phyloP scores from a whole-genome alignment of 2,329 filamentous ascomycete genomes.

The Pseudogymnoascus sp. region DNA sequence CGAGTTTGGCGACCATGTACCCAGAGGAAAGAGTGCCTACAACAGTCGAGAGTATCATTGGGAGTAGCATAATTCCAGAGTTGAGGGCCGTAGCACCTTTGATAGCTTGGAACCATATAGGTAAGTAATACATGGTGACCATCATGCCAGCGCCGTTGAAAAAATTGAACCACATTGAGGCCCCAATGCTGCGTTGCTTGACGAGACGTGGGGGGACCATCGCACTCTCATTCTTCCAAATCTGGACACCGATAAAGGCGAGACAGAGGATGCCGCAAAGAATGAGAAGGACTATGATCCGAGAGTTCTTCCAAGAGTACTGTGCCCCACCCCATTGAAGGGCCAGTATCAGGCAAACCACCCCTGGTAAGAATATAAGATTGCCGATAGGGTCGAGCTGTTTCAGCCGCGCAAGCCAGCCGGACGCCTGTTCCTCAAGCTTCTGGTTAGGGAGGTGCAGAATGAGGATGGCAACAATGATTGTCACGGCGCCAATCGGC shows the following conservation, averaged over 20 bases:
- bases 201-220: slow-evolving; percentile 33
- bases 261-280: slow-evolving; percentile 20
- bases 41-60: slow-evolving; percentile 27
- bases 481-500: slow-evolving; percentile 32
- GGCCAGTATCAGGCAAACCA: slow-evolving; percentile 30
- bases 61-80: slow-evolving; percentile 30
- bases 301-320: slow-evolving; percentile 31
- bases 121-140: slow-evolving; percentile 33
- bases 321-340: slow-evolving; percentile 37
- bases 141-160: slow-evolving; percentile 27
- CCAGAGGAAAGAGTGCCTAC: slow-evolving; percentile 26
- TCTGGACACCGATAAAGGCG: slow-evolving; percentile 16
- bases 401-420: slow-evolving; percentile 31
- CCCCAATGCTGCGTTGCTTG: slow-evolving; percentile 28
- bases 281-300: slow-evolving; percentile 30
- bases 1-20: slow-evolving; percentile 26
- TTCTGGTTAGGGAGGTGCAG: slow-evolving; percentile 31
- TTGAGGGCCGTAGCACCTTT: slow-evolving; percentile 34
- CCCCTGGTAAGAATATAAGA: slow-evolving; percentile 20
- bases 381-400: slow-evolving; percentile 30
- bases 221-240: slow-evolving; percentile 15
- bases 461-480: slow-evolving; percentile 31
- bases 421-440: slow-evolving; percentile 31
- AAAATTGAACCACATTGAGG: slow-evolving; percentile 27
- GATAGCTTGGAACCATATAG: slow-evolving; percentile 41